phyloP scores from a whole-genome alignment of 2,329 filamentous ascomycete genomes.

The Sphaerostilbella broomeana region DNA sequence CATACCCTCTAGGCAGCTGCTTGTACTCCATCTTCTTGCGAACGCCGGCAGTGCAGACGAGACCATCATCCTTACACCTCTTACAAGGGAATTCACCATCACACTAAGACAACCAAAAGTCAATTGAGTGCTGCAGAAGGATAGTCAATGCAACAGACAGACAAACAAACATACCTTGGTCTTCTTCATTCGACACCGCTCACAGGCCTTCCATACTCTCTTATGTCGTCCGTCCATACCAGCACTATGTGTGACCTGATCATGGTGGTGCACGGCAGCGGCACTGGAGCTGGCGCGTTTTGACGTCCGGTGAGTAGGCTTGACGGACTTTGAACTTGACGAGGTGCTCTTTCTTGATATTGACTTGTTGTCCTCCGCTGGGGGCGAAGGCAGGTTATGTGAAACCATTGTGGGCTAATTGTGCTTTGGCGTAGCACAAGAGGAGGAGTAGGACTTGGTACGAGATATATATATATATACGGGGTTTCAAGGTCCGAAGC shows the following conservation, averaged over 20 bases:
- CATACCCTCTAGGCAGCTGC: slow-evolving; percentile 56
- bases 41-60: slow-evolving; percentile 57
- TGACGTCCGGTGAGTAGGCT: slow-evolving; percentile 43
- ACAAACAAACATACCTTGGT: slow-evolving; percentile 51
- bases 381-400: slow-evolving; percentile 44
- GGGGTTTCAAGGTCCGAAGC: not conserved
- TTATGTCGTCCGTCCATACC: slow-evolving; percentile 53
- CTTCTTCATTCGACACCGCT: slow-evolving; percentile 63
- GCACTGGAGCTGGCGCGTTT: slow-evolving; percentile 41
- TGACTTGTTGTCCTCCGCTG: slow-evolving; percentile 41
- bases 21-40: slow-evolving; percentile 65
- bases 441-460: not conserved
- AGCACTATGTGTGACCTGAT: slow-evolving; percentile 27
- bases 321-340: slow-evolving; percentile 39
- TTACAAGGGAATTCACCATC: slow-evolving; percentile 62
- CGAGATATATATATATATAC: not conserved
- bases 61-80: slow-evolving; percentile 58
- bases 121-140: not conserved
- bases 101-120: slow-evolving; percentile 35
- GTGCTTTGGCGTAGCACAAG: too few species aligned
- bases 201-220: slow-evolving; percentile 61
- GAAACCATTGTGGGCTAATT: slow-evolving; percentile 45
- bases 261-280: slow-evolving; percentile 31
- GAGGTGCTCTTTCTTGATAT: slow-evolving; percentile 32
- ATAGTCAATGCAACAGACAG: not conserved